A percentile compares a stretch with the other conserved stretches of the same genome.
These are phyloP conservation scores for Melampsora occidentalis DNA, from an alignment of 1,284 basidiomycete species.

Conservation along the genomic window DNA sequence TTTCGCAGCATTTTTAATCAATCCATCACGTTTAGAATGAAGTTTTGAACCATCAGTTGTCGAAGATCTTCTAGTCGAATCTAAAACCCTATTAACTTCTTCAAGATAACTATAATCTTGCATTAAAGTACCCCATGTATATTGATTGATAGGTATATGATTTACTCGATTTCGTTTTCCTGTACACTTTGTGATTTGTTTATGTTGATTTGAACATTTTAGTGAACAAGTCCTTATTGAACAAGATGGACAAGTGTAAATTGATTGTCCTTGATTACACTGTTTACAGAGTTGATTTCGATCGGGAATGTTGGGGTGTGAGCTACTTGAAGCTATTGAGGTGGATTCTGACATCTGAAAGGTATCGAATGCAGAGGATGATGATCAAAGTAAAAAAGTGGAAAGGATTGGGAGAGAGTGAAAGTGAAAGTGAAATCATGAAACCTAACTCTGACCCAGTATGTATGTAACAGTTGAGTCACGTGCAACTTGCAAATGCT, in stretches of 20 bases:
- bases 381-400: too few species aligned
- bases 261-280: constrained; percentile 9
- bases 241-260: constrained; percentile 41
- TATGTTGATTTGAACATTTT: constrained; percentile 30
- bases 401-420: too few species aligned
- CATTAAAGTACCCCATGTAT: constrained; percentile 41
- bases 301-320: too few species aligned
- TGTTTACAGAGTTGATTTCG: not conserved
- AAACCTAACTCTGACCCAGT: too few species aligned
- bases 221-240: constrained; percentile 29
- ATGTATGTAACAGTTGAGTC: too few species aligned
- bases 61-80: not conserved
- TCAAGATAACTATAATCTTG: constrained; percentile 41
- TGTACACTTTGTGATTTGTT: constrained; percentile 1
- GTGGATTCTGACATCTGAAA: too few species aligned
- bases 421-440: too few species aligned
- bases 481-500: too few species aligned
- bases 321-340: too few species aligned
- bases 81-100: constrained; percentile 23
- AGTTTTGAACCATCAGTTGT: not conserved
- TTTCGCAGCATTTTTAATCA: constrained; percentile 8
- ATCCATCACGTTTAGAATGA: constrained; percentile 4
- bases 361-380: too few species aligned
- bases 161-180: constrained; percentile 35
- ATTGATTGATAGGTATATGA: constrained; percentile 27